phyloP scores from a whole-genome alignment of 768 basidiomycete species.

The Termitomyces sp. region DNA sequence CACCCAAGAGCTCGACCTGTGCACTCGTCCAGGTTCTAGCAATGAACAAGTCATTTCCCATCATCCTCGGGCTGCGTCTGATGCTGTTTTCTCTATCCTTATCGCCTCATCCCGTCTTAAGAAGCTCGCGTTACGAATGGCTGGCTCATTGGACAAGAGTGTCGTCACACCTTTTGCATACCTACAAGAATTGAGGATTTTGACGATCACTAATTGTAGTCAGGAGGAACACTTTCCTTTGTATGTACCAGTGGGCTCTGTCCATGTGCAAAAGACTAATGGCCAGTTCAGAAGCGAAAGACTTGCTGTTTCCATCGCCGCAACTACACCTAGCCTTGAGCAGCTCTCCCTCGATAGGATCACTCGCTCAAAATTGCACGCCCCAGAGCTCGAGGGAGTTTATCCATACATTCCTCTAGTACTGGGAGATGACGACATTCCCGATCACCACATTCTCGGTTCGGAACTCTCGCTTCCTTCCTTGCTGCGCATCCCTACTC shows the following conservation, averaged over 20 bases:
- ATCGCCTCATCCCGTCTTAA: constrained; percentile 39
- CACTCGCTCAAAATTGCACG: constrained; percentile 61
- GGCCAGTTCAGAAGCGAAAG: constrained; percentile 52
- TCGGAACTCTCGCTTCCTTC: constrained; percentile 57
- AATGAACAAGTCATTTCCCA: constrained; percentile 12
- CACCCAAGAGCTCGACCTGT: constrained; percentile 50
- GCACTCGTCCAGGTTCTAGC: constrained; percentile 20
- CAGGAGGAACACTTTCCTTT: constrained; percentile 36
- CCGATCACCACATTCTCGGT: constrained; percentile 47
- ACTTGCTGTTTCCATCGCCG: constrained; percentile 62
- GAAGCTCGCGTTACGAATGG: constrained; percentile 40
- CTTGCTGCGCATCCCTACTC: constrained; percentile 56
- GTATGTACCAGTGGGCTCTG: constrained; percentile 26
- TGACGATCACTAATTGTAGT: constrained; percentile 43
- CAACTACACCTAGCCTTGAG: constrained; percentile 47
- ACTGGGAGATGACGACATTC: constrained; percentile 54
- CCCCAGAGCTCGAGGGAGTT: constrained; percentile 47
- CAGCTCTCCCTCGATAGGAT: constrained; percentile 57
- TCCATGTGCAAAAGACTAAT: constrained; percentile 4
- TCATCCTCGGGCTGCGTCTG: constrained; percentile 30
- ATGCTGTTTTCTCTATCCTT: constrained; percentile 46
- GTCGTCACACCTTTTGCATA: constrained; percentile 43
- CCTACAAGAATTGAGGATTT: constrained; percentile 34
- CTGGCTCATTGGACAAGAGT: constrained; percentile 42
- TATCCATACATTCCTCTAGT: constrained; percentile 59